These are phyloP conservation scores for Trametes cinnabarina DNA, from an alignment of 768 basidiomycete genomes.

Conservation along the genomic window DNA sequence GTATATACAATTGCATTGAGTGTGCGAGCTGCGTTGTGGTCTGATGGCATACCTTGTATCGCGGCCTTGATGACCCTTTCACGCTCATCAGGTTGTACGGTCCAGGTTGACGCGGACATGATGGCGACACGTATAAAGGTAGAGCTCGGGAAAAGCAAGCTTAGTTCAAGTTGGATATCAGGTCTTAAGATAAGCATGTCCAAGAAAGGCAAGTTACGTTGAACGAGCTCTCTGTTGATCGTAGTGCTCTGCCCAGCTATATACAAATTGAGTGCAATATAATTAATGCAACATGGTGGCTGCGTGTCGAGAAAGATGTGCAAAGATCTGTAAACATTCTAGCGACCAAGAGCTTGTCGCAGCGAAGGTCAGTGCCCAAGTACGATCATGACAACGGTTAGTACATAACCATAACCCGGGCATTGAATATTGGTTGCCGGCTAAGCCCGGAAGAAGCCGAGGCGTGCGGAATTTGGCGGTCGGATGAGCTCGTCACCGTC, in stretches of 20 bases:
- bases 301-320: too few relatives aligned
- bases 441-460: conserved; percentile 11
- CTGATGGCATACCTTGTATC: conserved; percentile 48
- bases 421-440: neutral
- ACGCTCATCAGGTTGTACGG: conserved; percentile 43
- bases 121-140: neutral
- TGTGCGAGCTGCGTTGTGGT: neutral
- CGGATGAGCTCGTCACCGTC: conserved; percentile 24
- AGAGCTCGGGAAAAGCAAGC: too few relatives aligned
- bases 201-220: too few relatives aligned
- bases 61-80: conserved; percentile 54
- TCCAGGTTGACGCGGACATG: conserved; percentile 23
- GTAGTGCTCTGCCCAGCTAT: too few relatives aligned
- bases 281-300: too few relatives aligned
- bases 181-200: too few relatives aligned
- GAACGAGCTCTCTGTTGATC: too few relatives aligned
- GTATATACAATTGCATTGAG: too few relatives aligned
- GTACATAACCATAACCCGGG: conserved; percentile 1
- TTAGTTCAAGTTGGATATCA: too few relatives aligned
- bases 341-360: too few relatives aligned
- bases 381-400: neutral
- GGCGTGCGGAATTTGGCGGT: conserved; percentile 17
- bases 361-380: neutral
- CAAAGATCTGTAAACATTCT: too few relatives aligned
- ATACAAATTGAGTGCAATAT: too few relatives aligned